Percentiles rank a stretch among this genome's conserved stretches.
Conservation (phyloP, 2,329 filamentous ascomycete species). For the Ophiosphaerella narmari region DNA sequence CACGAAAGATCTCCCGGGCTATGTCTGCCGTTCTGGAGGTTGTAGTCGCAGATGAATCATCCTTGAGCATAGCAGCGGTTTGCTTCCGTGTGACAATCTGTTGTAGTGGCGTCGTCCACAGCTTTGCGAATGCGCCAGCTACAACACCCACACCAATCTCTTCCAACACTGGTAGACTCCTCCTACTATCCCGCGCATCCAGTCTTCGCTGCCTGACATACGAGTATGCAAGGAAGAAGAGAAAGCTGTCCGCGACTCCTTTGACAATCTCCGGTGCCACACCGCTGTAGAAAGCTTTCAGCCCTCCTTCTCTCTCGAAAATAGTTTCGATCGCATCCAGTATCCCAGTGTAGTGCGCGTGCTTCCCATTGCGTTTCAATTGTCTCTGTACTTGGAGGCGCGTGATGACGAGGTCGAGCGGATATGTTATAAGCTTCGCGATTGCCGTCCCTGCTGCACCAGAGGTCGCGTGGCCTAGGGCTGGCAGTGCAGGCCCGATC, state of each 20-base stretch:
- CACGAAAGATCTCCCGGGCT: slow-evolving; percentile 64
- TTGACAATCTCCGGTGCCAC: slow-evolving; percentile 51
- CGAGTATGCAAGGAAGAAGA: slow-evolving; percentile 85
- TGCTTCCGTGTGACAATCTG: slow-evolving; percentile 85
- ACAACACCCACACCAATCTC: slow-evolving; percentile 75
- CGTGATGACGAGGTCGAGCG: slow-evolving; percentile 79
- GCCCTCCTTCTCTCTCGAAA: slow-evolving; percentile 70
- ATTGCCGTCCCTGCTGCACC: slow-evolving; percentile 78
- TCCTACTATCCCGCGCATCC: slow-evolving; percentile 23
- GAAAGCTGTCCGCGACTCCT: slow-evolving; percentile 70
- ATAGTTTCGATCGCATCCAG: slow-evolving; percentile 73
- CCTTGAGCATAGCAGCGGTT: slow-evolving; percentile 61
- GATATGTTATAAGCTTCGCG: slow-evolving; percentile 79
- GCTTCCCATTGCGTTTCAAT: slow-evolving; percentile 47
- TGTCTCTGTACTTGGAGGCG: slow-evolving; percentile 78
- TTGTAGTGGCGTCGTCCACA: slow-evolving; percentile 78
- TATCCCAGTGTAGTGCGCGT: slow-evolving; percentile 66
- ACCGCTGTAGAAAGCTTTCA: slow-evolving; percentile 67
- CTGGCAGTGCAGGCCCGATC: slow-evolving; percentile 63
- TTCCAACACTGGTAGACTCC: slow-evolving; percentile 65
- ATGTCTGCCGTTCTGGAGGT: slow-evolving; percentile 59
- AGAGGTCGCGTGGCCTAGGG: slow-evolving; percentile 79
- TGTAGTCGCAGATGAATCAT: slow-evolving; percentile 39
- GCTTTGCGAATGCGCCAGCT: slow-evolving; percentile 74
- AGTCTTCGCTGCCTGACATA: slow-evolving; percentile 55